Evolutionary conservation across 257 asterid genomes (phyloP), one percentile per base, ranked within the genome.

Genomic region (Gentiana dahurica): DNA sequence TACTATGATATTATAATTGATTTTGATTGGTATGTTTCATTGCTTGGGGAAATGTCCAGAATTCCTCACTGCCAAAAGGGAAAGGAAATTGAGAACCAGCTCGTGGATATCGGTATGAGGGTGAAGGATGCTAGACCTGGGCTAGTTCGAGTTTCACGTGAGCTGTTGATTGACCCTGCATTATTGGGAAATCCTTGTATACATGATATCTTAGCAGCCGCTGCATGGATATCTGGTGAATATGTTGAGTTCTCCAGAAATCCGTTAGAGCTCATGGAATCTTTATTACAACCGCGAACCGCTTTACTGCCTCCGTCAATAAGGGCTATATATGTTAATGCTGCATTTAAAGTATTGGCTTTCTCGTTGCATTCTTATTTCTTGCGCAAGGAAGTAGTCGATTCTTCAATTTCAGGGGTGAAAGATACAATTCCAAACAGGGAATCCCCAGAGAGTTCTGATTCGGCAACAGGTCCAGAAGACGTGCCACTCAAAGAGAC

Each of bases 221-320:
- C 95, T 68, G 92, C 96, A 43, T 91, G 94, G 94, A 64, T 77
- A 60, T 87, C 95, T 0, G 98, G 98, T 53, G 96, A 91, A 84
- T 87, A 82, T 77, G 82, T 83, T 54, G 83, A 72, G 68, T 81
- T 87, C 68, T 87, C 95, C 38, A 85, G 81, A 68, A 85, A 85
- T 65, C 95, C 94, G 2, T 64, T 83, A 50, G 98, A 91, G 76
- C 78, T 87, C 62, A 68, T 85, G 82, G 98, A 91, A 66, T 94
- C 98, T 51, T 77, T 91, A 49, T 51, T 85, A 55, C 98, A 91
- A 71, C 98, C 96, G 57, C 78, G 92, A 47, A 85, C 94, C 58
- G 67, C 75, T 77, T 82, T 91, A 53, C 85, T 87, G 62, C 68
- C 90, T 51, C 79, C 96, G 45, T 71, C 81, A 52, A 78, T 85